These are phyloP conservation scores for Petunia axillaris DNA, from an alignment of 257 asterid species.

Conservation along the genomic window DNA sequence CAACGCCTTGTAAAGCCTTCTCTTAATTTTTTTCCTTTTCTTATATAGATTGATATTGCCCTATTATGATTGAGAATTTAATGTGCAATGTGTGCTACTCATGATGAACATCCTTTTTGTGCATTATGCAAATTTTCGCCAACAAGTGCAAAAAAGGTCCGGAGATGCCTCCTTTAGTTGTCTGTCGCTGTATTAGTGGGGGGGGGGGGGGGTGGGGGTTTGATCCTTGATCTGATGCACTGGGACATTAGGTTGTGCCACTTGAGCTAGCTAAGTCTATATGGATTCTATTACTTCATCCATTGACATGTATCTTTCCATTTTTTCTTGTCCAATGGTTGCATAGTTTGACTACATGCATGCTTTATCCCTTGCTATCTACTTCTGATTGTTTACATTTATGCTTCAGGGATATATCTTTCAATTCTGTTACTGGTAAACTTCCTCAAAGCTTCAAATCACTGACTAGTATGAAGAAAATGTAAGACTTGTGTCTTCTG, in stretches of 20 bases:
- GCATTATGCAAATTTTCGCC: no score
- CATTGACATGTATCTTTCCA: background rate
- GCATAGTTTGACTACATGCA: background rate
- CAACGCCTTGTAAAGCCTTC: slow-evolving; percentile 67
- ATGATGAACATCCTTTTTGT: no score
- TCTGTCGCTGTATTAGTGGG: background rate
- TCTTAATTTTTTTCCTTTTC: slow-evolving; percentile 22
- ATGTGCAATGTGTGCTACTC: background rate
- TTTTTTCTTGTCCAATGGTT: background rate
- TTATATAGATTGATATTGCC: background rate
- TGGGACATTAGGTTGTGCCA: no score
- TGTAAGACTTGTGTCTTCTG: slow-evolving; percentile 53
- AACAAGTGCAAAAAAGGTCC: background rate
- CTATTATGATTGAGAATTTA: background rate
- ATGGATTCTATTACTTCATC: background rate
- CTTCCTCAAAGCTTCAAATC: slow-evolving; percentile 79
- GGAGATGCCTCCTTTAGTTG: background rate
- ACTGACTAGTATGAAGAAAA: slow-evolving; percentile 52
- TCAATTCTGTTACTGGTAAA: slow-evolving; percentile 63
- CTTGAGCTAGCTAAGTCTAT: no score
- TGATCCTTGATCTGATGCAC: background rate
- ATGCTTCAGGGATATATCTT: slow-evolving; percentile 81
- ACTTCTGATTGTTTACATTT: slow-evolving; percentile 28
- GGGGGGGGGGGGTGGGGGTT: background rate
- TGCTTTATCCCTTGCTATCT: background rate